Base-by-base conservation (phyloP, 2,329 filamentous ascomycete species). In the Myrmaecium sp. region DNA sequence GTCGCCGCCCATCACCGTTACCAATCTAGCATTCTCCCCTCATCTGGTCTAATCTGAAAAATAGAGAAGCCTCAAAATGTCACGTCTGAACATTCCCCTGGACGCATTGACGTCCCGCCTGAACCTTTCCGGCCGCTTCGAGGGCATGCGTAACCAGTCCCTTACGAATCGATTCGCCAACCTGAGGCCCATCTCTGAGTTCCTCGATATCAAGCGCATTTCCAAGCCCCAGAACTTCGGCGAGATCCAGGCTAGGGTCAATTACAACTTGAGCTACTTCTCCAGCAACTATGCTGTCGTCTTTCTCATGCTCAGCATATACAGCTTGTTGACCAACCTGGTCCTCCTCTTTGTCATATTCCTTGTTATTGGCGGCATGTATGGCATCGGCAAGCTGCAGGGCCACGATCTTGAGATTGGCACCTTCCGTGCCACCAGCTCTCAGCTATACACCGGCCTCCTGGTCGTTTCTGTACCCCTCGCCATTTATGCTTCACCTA, bases 261-360 rank as follows among this genome's bases (percentile, higher is more conserved):
- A 91, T 65, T 94, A 94, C 74, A 98, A 98, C 57, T 61, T 98
- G 38, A 73, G 78, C 52, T 78, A 95, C 63, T 98, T 92, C 66
- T 91, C 83, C 35, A 94, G 82, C 75, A 98, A 98, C 64, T 98
- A 98, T 68, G 77, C 79, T 40, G 76, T 79, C 36, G 70, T 95
- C 42, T 93, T 95, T 51, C 64, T 79, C 43, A 91, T 98, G 75
- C 75, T 98, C 47, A 81, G 78, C 63, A 76, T 98, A 58, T 98
- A 98, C 65, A 80, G 80, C 46, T 60, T 98, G 45, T 66, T 98
- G 46, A 89, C 81, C 42, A 95, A 94, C 59, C 64, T 71, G 46
- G 57, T 74, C 23, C 67, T 98, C 27, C 71, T 94, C 34, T 94
- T 95, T 51, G 83, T 91, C 57, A 93, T 98, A 50, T 56, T 91